Evolutionary conservation across 768 basidiomycete genomes (phyloP), one percentile per base, ranked within the genome.

Genomic region (Rhizopogon vinicolor): DNA sequence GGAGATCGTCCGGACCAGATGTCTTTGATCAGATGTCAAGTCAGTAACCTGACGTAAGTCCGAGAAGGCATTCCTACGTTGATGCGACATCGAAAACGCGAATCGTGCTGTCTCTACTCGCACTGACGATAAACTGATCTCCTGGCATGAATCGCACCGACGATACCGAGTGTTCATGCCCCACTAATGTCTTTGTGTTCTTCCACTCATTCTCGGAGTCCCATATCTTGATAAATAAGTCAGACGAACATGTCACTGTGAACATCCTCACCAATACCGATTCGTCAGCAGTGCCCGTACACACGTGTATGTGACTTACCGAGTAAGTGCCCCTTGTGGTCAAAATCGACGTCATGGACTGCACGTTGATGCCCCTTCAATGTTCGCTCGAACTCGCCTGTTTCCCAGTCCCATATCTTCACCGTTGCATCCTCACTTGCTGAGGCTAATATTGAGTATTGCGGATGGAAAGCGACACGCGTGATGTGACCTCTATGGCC

Each of bases 331-430:
- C 93, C 93, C 73, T 90, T 92, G 57, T 84, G 82, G 70, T 95
- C 91, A 65, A 88, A 96, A 68, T 93, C 89, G 53, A 90, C 84
- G 72, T 94, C 93, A 67, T 83, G 84, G 29, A 95, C 86, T 18
- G 87, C 83, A 67, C 90, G 91, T 35, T 93, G 95, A 74, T 96
- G 93, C 7, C 93, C 91, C 71, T 94, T 95, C 56, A 95, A 71
- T 9, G 93, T 95, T 60, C 91, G 74, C 70, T 96, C 93, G 68
- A 93, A 89, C 62, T 95, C 93, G 41, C 93, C 93, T 31, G 89
- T 88, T 68, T 96, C 93, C 93, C 93, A 96, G 63, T 96, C 93
- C 93, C 93, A 95, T 45, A 95, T 85, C 76, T 95, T 95, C 61
- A 95, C 80, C 1, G 86, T 93, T 50, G 91, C 80, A 66, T 96